Base-by-base conservation (phyloP, 345 rosid genomes). In the Excoecaria agallocha region DNA sequence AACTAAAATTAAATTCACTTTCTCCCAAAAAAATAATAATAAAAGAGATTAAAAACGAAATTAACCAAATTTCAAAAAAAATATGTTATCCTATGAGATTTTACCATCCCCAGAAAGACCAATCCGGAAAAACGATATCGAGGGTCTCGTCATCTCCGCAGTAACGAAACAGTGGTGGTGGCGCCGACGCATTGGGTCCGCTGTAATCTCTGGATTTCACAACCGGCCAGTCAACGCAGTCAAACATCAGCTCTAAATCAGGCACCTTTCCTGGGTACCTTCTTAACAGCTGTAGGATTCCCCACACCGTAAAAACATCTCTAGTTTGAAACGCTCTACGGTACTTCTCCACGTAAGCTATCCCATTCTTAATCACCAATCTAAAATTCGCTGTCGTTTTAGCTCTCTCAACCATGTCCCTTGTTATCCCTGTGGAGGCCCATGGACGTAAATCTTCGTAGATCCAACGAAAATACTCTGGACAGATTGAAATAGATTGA, bases 61-160 rank as follows among this genome's bases (percentile, higher is more conserved):
- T 30, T 30, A 30, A 30, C 30, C 30, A 30, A 30, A 30, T 30
- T 30, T 30, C 30, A 0, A 30, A 30, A 30, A 30, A 30, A 0
- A 30, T 30, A 30, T 30, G 30, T 30, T 30, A 30, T 30, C 30
- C 30, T 30, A 30, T 30, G 24, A 19, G 24, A 1, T 5, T 30
- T 24, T 76, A 80, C 82, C 82, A 80, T 59, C 82, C 82, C 82
- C 82, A 80, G 39, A 75, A 80, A 8, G 82, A 79, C 82, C 82
- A 79, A 50, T 79, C 82, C 0, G 82, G 78, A 30, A 75, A 79
- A n/a, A 75, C 82, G 24, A 80, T 62, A 46, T 80, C 79, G 3
- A 80, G 50, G 0, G 82, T 66, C 13, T 20, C 10, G 0, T 67
- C 68, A 25, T 75, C 76, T 12, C 82, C 79, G 20, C 82, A 80